These are phyloP conservation scores for Tylopilus intermedius DNA, from an alignment of 768 basidiomycete species.

Conservation along the genomic window DNA sequence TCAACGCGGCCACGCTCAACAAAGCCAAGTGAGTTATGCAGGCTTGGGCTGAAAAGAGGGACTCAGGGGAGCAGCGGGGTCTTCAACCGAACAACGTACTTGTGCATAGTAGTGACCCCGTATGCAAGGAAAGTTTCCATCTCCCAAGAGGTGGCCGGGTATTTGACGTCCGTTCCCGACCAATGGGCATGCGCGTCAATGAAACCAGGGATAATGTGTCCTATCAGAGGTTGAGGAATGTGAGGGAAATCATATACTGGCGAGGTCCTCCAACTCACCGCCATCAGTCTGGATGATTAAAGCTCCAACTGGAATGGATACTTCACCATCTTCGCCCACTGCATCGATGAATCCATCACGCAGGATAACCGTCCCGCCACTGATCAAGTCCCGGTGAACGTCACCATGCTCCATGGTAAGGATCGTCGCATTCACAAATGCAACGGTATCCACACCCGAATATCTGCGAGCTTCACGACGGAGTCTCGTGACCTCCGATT, in stretches of 20 bases:
- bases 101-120: slow-evolving; percentile 73
- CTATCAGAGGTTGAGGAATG: slow-evolving; percentile 29
- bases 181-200: slow-evolving; percentile 78
- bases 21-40: slow-evolving; percentile 56
- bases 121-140: slow-evolving; percentile 71
- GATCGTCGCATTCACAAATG: slow-evolving; percentile 64
- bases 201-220: slow-evolving; percentile 65
- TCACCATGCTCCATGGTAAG: slow-evolving; percentile 63
- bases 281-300: slow-evolving; percentile 55
- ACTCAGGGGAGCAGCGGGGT: background rate
- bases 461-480: slow-evolving; percentile 43
- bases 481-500: slow-evolving; percentile 57
- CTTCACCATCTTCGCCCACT: slow-evolving; percentile 34
- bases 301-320: slow-evolving; percentile 35
- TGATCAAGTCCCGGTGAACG: slow-evolving; percentile 44
- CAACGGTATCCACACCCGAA: slow-evolving; percentile 38
- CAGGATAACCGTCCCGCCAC: slow-evolving; percentile 47
- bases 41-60: slow-evolving; percentile 48
- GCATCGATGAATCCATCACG: slow-evolving; percentile 56
- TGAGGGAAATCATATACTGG: background rate
- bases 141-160: slow-evolving; percentile 70
- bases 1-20: slow-evolving; percentile 65
- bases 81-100: slow-evolving; percentile 37
- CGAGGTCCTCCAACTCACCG: slow-evolving; percentile 37
- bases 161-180: slow-evolving; percentile 46